These are phyloP conservation scores for Boletus edulis DNA, from an alignment of 768 basidiomycete species.

Conservation along the genomic window DNA sequence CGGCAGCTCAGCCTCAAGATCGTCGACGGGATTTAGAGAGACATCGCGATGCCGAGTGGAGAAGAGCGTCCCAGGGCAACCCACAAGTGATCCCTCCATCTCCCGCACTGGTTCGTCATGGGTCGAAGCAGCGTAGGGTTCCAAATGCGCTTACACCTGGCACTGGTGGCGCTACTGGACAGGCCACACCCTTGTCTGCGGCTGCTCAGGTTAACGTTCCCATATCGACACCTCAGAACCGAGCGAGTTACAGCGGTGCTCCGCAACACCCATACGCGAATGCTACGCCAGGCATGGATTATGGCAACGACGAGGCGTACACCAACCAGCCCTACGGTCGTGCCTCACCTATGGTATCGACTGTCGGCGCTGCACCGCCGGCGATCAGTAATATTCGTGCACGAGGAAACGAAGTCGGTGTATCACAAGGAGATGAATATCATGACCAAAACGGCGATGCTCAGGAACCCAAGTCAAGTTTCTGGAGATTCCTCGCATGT, in stretches of 20 bases:
- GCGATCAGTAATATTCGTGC: conserved; percentile 74
- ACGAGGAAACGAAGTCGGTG: conserved; percentile 64
- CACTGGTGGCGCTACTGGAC: conserved; percentile 45
- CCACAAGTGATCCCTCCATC: conserved; percentile 66
- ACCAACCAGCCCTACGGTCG: conserved; percentile 68
- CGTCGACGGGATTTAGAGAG: conserved; percentile 54
- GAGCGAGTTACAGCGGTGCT: conserved; percentile 40
- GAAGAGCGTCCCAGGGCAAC: conserved; percentile 56
- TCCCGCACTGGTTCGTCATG: conserved; percentile 74
- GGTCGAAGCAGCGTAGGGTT: conserved; percentile 67
- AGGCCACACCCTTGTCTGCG: conserved; percentile 67
- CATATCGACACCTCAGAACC: conserved; percentile 50
- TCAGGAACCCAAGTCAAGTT: conserved; percentile 48
- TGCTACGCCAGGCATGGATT: conserved; percentile 58
- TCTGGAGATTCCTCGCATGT: conserved; percentile 75
- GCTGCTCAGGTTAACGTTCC: conserved; percentile 76
- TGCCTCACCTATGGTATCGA: conserved; percentile 79
- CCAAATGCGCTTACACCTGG: conserved; percentile 61
- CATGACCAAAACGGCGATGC: conserved; percentile 55
- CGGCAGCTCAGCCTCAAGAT: conserved; percentile 49
- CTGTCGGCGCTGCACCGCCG: conserved; percentile 63
- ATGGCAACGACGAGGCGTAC: conserved; percentile 57
- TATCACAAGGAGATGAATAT: conserved; percentile 59
- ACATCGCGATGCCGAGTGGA: conserved; percentile 58
- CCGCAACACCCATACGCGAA: conserved; percentile 72